Evolutionary conservation across 495 filamentous ascomycete species (phyloP).

Genomic region (Daldinia caldariorum): DNA sequence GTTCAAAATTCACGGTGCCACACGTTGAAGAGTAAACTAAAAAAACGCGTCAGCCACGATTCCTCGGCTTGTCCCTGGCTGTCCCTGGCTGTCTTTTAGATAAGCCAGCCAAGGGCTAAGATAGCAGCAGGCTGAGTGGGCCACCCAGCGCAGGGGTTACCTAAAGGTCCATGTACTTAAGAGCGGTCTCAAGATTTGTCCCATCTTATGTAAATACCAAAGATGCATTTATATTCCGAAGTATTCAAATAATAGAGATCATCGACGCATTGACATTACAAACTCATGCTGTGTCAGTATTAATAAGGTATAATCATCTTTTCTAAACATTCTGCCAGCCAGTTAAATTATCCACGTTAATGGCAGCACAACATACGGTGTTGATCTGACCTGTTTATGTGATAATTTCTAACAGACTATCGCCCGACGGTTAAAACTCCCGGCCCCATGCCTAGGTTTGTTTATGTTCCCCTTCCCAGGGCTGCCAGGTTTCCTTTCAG

Average conservation of each 20-base stretch:
- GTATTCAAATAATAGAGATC: neutral
- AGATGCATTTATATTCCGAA: too few relatives aligned
- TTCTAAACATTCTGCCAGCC: neutral
- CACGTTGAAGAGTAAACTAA: neutral
- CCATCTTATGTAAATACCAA: too few relatives aligned
- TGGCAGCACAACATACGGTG: neutral
- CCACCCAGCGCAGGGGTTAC: too few relatives aligned
- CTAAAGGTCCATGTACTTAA: too few relatives aligned
- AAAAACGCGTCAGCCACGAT: slow-evolving; percentile 10
- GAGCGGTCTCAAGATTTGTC: too few relatives aligned
- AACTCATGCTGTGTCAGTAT: neutral
- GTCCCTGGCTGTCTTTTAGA: too few relatives aligned
- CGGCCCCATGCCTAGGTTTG: neutral
- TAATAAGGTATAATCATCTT: neutral
- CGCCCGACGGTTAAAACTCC: slow-evolving; percentile 14
- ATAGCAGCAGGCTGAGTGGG: too few relatives aligned
- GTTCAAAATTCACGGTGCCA: slow-evolving; percentile 9
- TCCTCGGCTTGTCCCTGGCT: neutral
- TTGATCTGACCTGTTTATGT: slow-evolving; percentile 29
- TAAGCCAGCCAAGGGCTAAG: too few relatives aligned
- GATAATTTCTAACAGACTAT: slow-evolving; percentile 29
- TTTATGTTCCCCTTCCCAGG: neutral
- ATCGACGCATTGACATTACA: neutral
- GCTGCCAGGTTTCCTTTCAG: too few relatives aligned
- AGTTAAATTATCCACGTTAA: slow-evolving; percentile 2